Percentiles rank a stretch among this genome's conserved stretches.
These are phyloP conservation scores for Cercospora sojina DNA, from an alignment of 2,329 filamentous ascomycete genomes.

Conservation along the genomic window DNA sequence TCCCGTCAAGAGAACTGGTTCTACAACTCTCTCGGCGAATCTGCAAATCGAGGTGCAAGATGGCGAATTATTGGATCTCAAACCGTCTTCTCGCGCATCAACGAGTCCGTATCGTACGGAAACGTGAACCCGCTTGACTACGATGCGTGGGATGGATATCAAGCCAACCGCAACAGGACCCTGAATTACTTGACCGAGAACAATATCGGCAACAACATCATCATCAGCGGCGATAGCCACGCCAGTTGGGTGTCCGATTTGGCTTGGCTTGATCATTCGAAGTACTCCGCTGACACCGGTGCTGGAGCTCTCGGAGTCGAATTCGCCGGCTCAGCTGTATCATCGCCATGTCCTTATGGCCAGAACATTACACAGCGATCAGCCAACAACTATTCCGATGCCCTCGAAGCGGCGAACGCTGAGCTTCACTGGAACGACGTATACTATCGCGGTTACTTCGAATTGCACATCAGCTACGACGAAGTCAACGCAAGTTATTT, in stretches of 20 bases:
- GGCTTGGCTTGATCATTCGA: constrained; percentile 44
- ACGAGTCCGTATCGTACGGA: constrained; percentile 48
- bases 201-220: constrained; percentile 69
- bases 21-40: constrained; percentile 49
- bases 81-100: constrained; percentile 62
- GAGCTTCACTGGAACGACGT: constrained; percentile 72
- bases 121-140: constrained; percentile 51
- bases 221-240: constrained; percentile 70
- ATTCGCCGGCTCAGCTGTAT: constrained; percentile 65
- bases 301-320: constrained; percentile 48
- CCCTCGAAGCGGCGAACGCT: constrained; percentile 53
- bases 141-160: constrained; percentile 66
- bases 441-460: constrained; percentile 73
- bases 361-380: constrained; percentile 56
- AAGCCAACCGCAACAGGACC: constrained; percentile 69
- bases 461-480: constrained; percentile 59
- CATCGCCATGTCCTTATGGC: constrained; percentile 59
- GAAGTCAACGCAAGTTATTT: constrained; percentile 64
- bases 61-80: constrained; percentile 74
- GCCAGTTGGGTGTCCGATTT: constrained; percentile 57
- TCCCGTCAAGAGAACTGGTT: constrained; percentile 73
- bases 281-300: constrained; percentile 44
- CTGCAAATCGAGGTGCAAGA: constrained; percentile 62
- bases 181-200: constrained; percentile 65
- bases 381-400: constrained; percentile 51